Evolutionary conservation across 2,329 filamentous ascomycete species (phyloP).

Genomic region (Colletotrichum sp.): DNA sequence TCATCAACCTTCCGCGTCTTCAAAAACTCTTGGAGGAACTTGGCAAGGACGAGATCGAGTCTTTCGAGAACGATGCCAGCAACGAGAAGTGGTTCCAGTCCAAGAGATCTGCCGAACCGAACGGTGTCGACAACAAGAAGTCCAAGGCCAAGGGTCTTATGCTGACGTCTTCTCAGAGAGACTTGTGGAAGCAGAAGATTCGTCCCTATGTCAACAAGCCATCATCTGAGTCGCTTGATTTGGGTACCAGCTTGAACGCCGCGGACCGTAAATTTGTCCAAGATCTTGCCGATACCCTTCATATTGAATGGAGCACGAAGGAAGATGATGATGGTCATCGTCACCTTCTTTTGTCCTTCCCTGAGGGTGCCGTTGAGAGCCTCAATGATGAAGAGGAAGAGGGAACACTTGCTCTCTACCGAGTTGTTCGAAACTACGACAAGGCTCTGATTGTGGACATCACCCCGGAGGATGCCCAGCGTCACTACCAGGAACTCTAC

Average conservation of each 20-base stretch:
- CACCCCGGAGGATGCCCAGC: constrained; percentile 78
- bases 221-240: constrained; percentile 68
- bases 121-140: constrained; percentile 58
- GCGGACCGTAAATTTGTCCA: constrained; percentile 93
- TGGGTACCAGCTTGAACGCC: constrained; percentile 75
- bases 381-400: constrained; percentile 80
- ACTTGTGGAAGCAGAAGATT: constrained; percentile 79
- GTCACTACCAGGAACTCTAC: constrained; percentile 82
- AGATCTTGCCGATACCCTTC: constrained; percentile 72
- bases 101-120: constrained; percentile 74
- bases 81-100: constrained; percentile 92
- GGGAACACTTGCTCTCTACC: constrained; percentile 82
- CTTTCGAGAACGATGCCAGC: constrained; percentile 88
- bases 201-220: constrained; percentile 82
- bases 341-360: constrained; percentile 55
- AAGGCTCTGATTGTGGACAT: constrained; percentile 85
- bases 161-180: constrained; percentile 80
- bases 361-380: constrained; percentile 61
- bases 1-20: constrained; percentile 85
- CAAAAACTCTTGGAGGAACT: constrained; percentile 81
- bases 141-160: constrained; percentile 65
- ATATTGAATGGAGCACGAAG: constrained; percentile 61
- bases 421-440: constrained; percentile 89
- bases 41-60: constrained; percentile 85
- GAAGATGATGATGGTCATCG: constrained; percentile 61